A percentile compares a stretch with the other conserved stretches of the same genome.
These are phyloP conservation scores for Omphalotus olearius DNA, from an alignment of 1,284 basidiomycete species.

Conservation along the genomic window DNA sequence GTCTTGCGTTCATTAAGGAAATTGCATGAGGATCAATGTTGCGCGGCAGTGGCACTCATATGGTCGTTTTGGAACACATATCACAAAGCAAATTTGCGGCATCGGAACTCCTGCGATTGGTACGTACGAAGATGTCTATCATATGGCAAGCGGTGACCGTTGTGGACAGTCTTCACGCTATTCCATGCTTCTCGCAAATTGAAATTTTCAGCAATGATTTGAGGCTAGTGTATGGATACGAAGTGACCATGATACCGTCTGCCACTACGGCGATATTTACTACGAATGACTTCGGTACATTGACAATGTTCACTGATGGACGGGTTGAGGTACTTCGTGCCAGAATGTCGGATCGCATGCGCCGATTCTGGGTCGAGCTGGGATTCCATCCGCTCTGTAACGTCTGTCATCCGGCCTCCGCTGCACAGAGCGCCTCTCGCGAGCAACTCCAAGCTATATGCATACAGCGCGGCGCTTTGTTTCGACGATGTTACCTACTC, in stretches of 20 bases:
- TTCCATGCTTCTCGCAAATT: conserved; percentile 5
- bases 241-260: conserved; percentile 20
- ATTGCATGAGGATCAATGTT: conserved; percentile 29
- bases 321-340: conserved; percentile 5
- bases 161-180: conserved; percentile 11
- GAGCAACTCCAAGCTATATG: too few species aligned
- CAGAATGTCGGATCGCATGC: conserved; percentile 19
- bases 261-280: conserved; percentile 18
- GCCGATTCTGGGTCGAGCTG: conserved; percentile 20
- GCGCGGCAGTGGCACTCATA: neutral
- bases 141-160: neutral
- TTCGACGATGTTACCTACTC: too few species aligned
- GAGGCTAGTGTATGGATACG: conserved; percentile 21
- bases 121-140: neutral
- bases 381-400: conserved; percentile 15
- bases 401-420: conserved; percentile 15
- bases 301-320: neutral
- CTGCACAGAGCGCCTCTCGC: conserved; percentile 11
- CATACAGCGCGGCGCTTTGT: too few species aligned
- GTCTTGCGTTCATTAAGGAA: conserved; percentile 24
- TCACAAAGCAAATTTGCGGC: conserved; percentile 29
- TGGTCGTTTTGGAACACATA: too few species aligned
- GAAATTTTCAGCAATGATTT: conserved; percentile 20
- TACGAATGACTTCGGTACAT: conserved; percentile 1
- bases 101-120: conserved; percentile 28